These are phyloP conservation scores for Strobilomyces confusus DNA, from an alignment of 768 basidiomycete species.

Conservation along the genomic window DNA sequence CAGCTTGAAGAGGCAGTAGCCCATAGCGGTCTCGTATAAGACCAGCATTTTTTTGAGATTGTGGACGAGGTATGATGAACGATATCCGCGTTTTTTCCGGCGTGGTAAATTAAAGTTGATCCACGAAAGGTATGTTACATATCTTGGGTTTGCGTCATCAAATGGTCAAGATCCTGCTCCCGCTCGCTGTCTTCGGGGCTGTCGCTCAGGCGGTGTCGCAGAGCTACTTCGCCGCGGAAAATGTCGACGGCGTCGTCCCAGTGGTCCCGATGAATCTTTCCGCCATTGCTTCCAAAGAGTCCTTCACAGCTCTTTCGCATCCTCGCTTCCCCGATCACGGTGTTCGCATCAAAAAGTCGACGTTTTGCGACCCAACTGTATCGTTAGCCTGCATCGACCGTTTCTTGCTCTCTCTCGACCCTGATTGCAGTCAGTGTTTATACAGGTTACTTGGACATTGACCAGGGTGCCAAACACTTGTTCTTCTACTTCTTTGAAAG, in stretches of 20 bases:
- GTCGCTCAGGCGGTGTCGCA: slow-evolving; percentile 6
- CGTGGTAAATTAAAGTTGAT: slow-evolving; percentile 31
- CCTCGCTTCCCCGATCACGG: slow-evolving; percentile 50
- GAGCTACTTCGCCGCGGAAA: not conserved
- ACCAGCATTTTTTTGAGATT: slow-evolving; percentile 78
- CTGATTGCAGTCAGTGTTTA: slow-evolving; percentile 33
- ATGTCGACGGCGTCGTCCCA: not conserved
- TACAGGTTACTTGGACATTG: slow-evolving; percentile 45
- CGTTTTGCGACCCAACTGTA: slow-evolving; percentile 63
- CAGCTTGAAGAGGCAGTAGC: slow-evolving; percentile 97
- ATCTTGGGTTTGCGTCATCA: not conserved
- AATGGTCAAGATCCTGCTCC: not conserved
- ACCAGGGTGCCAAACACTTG: slow-evolving; percentile 47
- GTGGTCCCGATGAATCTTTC: slow-evolving; percentile 18
- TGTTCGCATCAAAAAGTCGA: slow-evolving; percentile 56
- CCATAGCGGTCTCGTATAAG: slow-evolving; percentile 92
- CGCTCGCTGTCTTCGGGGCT: not conserved
- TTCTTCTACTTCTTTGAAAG: slow-evolving; percentile 65
- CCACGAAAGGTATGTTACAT: slow-evolving; percentile 16
- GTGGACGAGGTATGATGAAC: not conserved
- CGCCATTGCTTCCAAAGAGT: slow-evolving; percentile 23
- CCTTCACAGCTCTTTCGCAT: slow-evolving; percentile 41
- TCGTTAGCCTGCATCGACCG: slow-evolving; percentile 12
- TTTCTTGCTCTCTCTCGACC: not conserved
- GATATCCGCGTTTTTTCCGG: slow-evolving; percentile 27